These are phyloP conservation scores for Colletotrichum limetticola DNA, from an alignment of 2,329 filamentous ascomycete species.

Conservation along the genomic window DNA sequence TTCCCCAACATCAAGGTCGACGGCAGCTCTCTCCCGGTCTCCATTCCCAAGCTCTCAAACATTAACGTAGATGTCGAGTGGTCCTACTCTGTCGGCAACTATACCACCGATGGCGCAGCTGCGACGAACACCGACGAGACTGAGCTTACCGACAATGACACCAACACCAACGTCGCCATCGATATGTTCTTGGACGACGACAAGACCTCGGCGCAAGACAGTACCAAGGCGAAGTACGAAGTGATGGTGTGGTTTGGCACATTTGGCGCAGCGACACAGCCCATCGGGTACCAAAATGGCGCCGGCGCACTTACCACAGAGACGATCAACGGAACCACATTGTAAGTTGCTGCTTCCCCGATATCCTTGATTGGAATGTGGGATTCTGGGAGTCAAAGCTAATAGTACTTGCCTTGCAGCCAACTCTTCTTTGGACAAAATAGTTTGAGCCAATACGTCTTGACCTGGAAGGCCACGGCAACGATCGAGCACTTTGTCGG, in stretches of 20 bases:
- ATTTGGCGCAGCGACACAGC: slow-evolving; percentile 57
- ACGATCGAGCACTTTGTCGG: slow-evolving; percentile 54
- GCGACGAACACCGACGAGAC: slow-evolving; percentile 46
- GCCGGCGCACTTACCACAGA: slow-evolving; percentile 46
- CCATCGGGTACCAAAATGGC: slow-evolving; percentile 52
- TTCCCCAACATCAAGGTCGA: slow-evolving; percentile 65
- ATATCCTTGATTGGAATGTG: neutral
- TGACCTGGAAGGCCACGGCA: slow-evolving; percentile 58
- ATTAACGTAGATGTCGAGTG: slow-evolving; percentile 59
- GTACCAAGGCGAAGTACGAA: slow-evolving; percentile 57
- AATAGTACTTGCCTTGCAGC: slow-evolving; percentile 38
- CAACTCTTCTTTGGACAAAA: slow-evolving; percentile 55
- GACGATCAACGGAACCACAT: slow-evolving; percentile 52
- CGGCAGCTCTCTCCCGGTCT: slow-evolving; percentile 53
- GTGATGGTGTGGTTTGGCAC: slow-evolving; percentile 68
- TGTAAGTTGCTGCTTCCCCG: slow-evolving; percentile 46
- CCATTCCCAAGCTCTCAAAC: slow-evolving; percentile 49
- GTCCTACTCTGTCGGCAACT: slow-evolving; percentile 60
- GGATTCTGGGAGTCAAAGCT: neutral
- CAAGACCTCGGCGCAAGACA: slow-evolving; percentile 50
- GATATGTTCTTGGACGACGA: slow-evolving; percentile 68
- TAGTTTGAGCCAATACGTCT: slow-evolving; percentile 53
- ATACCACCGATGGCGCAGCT: slow-evolving; percentile 38
- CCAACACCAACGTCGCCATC: slow-evolving; percentile 67
- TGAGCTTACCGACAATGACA: slow-evolving; percentile 45